phyloP scores from a whole-genome alignment of 805 yeast genomes.

The Candida incommunis region DNA sequence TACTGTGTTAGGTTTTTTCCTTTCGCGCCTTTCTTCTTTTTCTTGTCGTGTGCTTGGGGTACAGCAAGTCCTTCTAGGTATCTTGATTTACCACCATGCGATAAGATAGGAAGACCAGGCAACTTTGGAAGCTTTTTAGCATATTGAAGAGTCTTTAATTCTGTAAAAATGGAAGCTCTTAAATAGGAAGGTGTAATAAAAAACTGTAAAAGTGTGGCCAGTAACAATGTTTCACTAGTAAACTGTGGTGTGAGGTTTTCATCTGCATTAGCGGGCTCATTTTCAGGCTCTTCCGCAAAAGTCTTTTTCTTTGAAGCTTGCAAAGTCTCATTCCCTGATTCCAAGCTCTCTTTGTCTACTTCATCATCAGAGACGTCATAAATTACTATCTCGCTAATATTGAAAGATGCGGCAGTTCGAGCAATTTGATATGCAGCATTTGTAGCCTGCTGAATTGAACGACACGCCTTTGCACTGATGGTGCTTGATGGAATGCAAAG shows the following conservation, averaged over 20 bases:
- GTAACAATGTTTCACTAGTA: constrained; percentile 28
- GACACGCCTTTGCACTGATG: constrained; percentile 39
- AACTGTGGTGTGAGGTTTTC: constrained; percentile 13
- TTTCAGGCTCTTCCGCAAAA: constrained; percentile 12
- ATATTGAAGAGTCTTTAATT: constrained; percentile 30
- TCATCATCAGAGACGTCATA: constrained; percentile 33
- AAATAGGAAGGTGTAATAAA: constrained; percentile 79
- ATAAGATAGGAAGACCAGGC: constrained; percentile 64
- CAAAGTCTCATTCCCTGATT: constrained; percentile 13
- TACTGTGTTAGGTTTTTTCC: constrained; percentile 44
- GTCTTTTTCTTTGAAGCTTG: constrained; percentile 20
- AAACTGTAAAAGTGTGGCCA: constrained; percentile 61
- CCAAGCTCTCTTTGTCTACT: constrained; percentile 8
- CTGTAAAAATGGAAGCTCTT: constrained; percentile 46
- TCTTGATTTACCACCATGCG: constrained; percentile 24
- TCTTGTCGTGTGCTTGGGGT: constrained; percentile 13
- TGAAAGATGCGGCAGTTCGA: constrained; percentile 51
- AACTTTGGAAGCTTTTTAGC: constrained; percentile 63
- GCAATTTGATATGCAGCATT: constrained; percentile 66
- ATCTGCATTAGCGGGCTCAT: constrained; percentile 9
- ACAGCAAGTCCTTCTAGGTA: constrained; percentile 54
- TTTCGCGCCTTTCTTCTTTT: constrained; percentile 13
- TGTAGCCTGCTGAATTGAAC: constrained; percentile 60
- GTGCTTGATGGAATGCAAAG: constrained; percentile 64
- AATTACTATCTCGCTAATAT: constrained; percentile 62